Base-by-base conservation (phyloP, 306 rosid genomes). In the Adenanthera pavonina region DNA sequence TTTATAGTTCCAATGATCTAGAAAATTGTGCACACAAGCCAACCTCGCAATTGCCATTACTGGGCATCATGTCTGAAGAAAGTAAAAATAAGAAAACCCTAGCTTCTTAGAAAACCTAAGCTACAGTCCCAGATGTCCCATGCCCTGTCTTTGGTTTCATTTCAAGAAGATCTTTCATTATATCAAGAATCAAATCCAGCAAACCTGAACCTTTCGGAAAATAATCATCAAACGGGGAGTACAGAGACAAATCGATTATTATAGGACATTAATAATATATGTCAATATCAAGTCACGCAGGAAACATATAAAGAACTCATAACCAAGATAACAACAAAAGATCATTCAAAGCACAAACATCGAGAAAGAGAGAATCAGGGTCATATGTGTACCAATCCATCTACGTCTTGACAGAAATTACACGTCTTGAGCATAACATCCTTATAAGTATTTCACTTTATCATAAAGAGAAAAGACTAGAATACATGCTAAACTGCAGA, bases 261-360 rank as follows among this genome's bases (percentile, higher is more conserved):
- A 48, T 1, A 48, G 16, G 7, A 59, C 25, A 25, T 59, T 59
- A 30, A 16, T 19, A 59, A 2, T 8, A 57, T 3, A 30, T 12
- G 40, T 60, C 78, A 74, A 75, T 12, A 69, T 81, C 76, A 82
- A 34, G 17, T 33, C 20, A 73, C 14, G 44, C 60, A 57, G 64
- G 17, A 5, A 47, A 54, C 1, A 62, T 57, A 75, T 66, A 57
- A 41, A 38, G 70, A 69, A 17, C 4, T 19, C 11, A 5, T 34
- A 7, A 36, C 11, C 20, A 46, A 25, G 20, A 74, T 41, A 77
- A 70, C 47, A 69, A 62, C 73, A 75, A 53, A 64, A 56, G 51
- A 47, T 78, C 43, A 68, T 69, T 74, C 46, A 76, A 71, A 56
- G 77, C 84, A 67, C 80, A 70, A 76, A 65, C 65, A 79, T 71